Percentiles rank a stretch among this genome's conserved stretches.
Conservation (phyloP, 805 yeast species). For the Candida tibetensis region DNA sequence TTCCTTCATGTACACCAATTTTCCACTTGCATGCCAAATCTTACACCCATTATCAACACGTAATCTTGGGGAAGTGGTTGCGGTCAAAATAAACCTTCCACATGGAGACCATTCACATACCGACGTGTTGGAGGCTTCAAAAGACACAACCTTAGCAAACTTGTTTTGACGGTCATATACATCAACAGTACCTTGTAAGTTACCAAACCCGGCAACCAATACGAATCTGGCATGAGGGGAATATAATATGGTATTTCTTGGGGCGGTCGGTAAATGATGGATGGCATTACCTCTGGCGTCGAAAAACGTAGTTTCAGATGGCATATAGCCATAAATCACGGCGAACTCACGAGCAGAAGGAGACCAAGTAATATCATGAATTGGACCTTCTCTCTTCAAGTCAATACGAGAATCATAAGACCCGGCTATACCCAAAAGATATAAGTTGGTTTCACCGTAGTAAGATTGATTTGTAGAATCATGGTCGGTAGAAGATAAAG, state of each 20-base stretch:
- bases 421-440: conserved; percentile 88
- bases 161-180: conserved; percentile 88
- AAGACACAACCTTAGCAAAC: conserved; percentile 72
- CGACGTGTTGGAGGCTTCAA: conserved; percentile 93
- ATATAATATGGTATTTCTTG: conserved; percentile 85
- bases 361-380: conserved; percentile 96
- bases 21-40: conserved; percentile 90
- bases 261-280: conserved; percentile 77
- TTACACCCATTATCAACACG: conserved; percentile 95
- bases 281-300: conserved; percentile 90
- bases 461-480: conserved; percentile 91
- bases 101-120: conserved; percentile 98
- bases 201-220: conserved; percentile 96
- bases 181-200: conserved; percentile 94
- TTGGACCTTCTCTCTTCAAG: conserved; percentile 91
- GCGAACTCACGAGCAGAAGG: conserved; percentile 96
- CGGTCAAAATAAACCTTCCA: conserved; percentile 88
- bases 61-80: conserved; percentile 94
- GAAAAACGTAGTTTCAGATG: conserved; percentile 90
- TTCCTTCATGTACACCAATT: conserved; percentile 72
- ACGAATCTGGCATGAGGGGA: conserved; percentile 93
- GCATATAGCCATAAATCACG: conserved; percentile 97
- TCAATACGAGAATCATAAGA: conserved; percentile 85
- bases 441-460: conserved; percentile 94
- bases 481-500: conserved; percentile 92